Evolutionary conservation across 2,329 filamentous ascomycete genomes (phyloP), one percentile per base, ranked within the genome.

Genomic region (Penicillium polonicum): DNA sequence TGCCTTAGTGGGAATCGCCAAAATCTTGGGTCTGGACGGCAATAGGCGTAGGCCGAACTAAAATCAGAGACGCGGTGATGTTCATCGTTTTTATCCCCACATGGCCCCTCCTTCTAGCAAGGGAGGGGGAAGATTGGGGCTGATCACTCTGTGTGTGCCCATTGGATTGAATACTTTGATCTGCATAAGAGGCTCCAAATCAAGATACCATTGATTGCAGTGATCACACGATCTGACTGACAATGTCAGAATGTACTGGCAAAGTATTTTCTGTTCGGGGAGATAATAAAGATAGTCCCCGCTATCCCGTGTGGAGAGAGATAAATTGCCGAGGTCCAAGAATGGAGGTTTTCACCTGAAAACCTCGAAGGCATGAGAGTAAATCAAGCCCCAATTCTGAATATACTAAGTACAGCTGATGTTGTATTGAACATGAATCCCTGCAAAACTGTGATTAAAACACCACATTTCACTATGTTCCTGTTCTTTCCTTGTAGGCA

Each of bases 81-180:
- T 31, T 21, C 21, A 36, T 56, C 44, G 27, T 12, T 50, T 27
- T 42, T 17, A 44, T 43, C 54, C 33, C 52, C 52, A 55, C 51
- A 53, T 48, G 23, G 41, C 42, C 42, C 51, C 36, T 39, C 19
- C 31, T 19, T 15, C 9, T n/a, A 25, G 31, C 9, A 25, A 29
- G n/a, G 5, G 35, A 17, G 19, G 25, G 46, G 31, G 46, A 9
- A 17, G 6, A 35, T 23, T 44, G 48, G 31, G 29, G 31, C 25
- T 21, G 5, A 53, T 33, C 19, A 21, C 15, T 13, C 25, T 39
- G 2, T 42, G 6, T 41, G 19, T 19, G 13, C 36, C 27, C 25
- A 33, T 46, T 46, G 23, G 43, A 13, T 29, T 21, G 3, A 10
- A 38, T 21, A 15, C 6, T 35, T 33, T 9, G 19, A 35, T 42